Evolutionary conservation across 2,329 filamentous ascomycete genomes (phyloP), one percentile per base, ranked within the genome.

Genomic region (Pseudogymnoascus sp.): DNA sequence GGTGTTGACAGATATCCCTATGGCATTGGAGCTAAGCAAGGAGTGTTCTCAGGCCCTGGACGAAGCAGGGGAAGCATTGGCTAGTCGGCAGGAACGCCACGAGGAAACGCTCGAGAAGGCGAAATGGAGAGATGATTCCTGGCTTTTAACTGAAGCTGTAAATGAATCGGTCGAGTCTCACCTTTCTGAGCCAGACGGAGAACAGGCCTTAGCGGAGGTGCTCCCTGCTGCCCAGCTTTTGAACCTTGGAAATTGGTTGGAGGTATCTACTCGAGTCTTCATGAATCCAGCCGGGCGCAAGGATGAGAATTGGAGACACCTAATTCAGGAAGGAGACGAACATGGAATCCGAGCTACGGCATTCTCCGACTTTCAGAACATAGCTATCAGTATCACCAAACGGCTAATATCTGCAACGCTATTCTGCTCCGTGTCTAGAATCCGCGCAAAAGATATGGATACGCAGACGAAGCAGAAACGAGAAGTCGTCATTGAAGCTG

Each of bases 281-380:
- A 93, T 95, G 90, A 93, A 92, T 63, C 57, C 57, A 37, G 79
- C 80, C 11, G 71, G 77, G 2, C 76, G 81, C 41, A 74, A 78
- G 11, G 82, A 85, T 60, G 80, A 83, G 61, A 92, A 90, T 70
- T 95, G 89, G 90, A 77, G 76, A 35, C 78, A 77, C 38, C 67
- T 89, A 6, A 79, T 81, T 18, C 79, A 81, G n/a, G 47, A 59
- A 28, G 71, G 72, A 59, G 68, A 68, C 3, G 79, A 83, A 61
- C 92, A 92, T 0, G 84, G 87, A 0, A 83, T 96, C 20, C 86
- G 88, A 66, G 82, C 86, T 6, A 92, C 89, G 1, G 86, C 89
- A 0, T 80, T 95, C n/a, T 80, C 83, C 4, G 90, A 94, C 67
- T 87, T 96, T 47, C 81, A 92, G 68, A 82, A 82, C 7, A 73